Evolutionary conservation across 495 filamentous ascomycete species (phyloP), one percentile per base, ranked within the genome.

Genomic region (Evansstolkia leycettana): DNA sequence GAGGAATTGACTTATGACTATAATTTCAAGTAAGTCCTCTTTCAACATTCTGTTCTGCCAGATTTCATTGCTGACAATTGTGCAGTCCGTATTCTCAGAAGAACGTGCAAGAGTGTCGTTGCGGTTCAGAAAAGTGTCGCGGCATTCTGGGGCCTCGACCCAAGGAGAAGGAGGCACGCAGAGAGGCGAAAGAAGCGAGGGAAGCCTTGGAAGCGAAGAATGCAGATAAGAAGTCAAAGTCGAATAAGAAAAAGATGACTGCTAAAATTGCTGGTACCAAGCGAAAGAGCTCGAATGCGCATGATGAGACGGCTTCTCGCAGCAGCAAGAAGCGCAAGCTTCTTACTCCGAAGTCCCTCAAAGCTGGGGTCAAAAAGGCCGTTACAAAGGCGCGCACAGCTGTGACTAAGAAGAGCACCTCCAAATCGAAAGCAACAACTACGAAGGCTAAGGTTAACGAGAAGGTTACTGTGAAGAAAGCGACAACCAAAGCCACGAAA

Each of bases 1-100:
- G 85, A 95, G 33, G 90, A 98, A 52, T 63, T 98, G 40, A 96
- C 87, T n/a, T 98, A 98, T 57, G 90, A 98, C 67, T 98, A 98
- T 70, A 98, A 98, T 55, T 98, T 98, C 52, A 82, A 94, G 70
- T 74, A 45, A 52, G 69, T 58, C 8, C 27, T 13, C 11, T 12
- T 35, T 58, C 30, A 58, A 19, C 24, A 17, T 23, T 2, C 8
- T 9, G 17, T 17, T 33, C n/a, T 4, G 20, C 20, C 9, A 23
- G 20, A 23, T 24, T 6, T 39, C 4, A 3, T 7, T 10, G 31
- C 12, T 41, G 24, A 41, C 18, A 15, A 1, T 27, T 30, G 15
- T 11, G 2, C 29, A 68, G 64, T 36, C 84, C 79, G 26, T 87
- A 82, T 52, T 84, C 76, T 12, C 72, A 73, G 51, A 84, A 84